Evolutionary conservation across 1,139 yeast species (phyloP).

Genomic region (Candida frijolesensis): DNA sequence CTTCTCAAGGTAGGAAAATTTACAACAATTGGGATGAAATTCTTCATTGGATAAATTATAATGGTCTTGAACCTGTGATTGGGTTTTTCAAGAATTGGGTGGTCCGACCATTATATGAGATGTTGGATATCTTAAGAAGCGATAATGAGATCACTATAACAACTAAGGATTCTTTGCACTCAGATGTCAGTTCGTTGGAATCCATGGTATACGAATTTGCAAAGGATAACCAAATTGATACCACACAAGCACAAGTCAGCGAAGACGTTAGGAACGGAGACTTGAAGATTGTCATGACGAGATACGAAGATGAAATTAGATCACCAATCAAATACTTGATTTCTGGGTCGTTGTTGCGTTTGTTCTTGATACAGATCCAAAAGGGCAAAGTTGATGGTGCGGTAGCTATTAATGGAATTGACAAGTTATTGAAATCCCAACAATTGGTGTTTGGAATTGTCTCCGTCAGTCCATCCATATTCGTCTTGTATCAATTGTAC

Average conservation of each 20-base stretch:
- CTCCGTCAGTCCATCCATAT: constrained; percentile 79
- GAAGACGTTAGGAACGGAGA: constrained; percentile 65
- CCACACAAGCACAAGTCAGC: constrained; percentile 26
- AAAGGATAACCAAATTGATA: constrained; percentile 37
- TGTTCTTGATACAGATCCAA: constrained; percentile 84
- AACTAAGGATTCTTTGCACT: constrained; percentile 73
- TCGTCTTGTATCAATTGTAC: constrained; percentile 52
- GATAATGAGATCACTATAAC: constrained; percentile 79
- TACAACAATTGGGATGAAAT: constrained; percentile 57
- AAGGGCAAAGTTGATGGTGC: constrained; percentile 96
- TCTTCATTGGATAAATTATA: constrained; percentile 55
- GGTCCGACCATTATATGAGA: constrained; percentile 71
- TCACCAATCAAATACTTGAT: constrained; percentile 66
- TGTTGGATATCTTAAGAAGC: constrained; percentile 78
- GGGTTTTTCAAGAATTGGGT: constrained; percentile 86
- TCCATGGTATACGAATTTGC: constrained; percentile 85
- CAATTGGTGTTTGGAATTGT: constrained; percentile 90
- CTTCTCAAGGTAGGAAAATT: constrained; percentile 48
- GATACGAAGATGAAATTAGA: constrained; percentile 76
- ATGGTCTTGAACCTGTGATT: constrained; percentile 60
- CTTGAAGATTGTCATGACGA: constrained; percentile 73
- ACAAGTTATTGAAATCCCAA: constrained; percentile 83
- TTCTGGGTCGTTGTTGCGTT: constrained; percentile 72
- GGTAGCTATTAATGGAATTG: constrained; percentile 87
- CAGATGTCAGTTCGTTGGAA: constrained; percentile 80